Evolutionary conservation across 2,329 filamentous ascomycete species (phyloP), one percentile per base, ranked within the genome.

Genomic region (Fusarium sp.): DNA sequence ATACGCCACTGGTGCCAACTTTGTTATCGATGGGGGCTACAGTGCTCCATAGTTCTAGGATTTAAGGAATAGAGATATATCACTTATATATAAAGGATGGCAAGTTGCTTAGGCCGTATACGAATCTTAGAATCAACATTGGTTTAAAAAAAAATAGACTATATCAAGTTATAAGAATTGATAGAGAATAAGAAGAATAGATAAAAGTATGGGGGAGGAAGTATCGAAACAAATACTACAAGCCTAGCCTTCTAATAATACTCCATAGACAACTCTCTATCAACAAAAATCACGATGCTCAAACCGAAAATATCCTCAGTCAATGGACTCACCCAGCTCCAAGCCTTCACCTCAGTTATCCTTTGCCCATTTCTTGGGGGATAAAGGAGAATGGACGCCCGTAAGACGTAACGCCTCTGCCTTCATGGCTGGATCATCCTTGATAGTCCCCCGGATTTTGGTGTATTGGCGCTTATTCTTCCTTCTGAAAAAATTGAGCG

Each of bases 1-100:
- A 14, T 81, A 81, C 42, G 78, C 79, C 26, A 81, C 79, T 8
- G 79, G 79, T 32, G 78, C 79, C 36, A 80, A 81, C 66, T 79
- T 81, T 62, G 68, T 78, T 32, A 70, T 81, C 18, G 79, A 81
- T 32, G 79, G 79, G 34, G 79, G 79, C 5, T 81, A 81, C 58
- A 80, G 73, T n/a, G 76, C 76, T 56, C 76, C 76, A 51, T 78
- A 39, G 38, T 26, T 24, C 24, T 12, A 17, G 12, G 24, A n/a
- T 41, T 22, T 20, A 32, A 55, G 32, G 36, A 36, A 62, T n/a
- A 22, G 39, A 34, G 2, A 34, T 20, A 18, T 20, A 8, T 20
- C 20, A 26, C 45, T 36, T 34, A 26, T 36, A 42, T 20, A 34
- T 55, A n/a, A 41, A 32, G n/a, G 28, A 47, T n/a, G 28, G 41